Evolutionary conservation across 495 filamentous ascomycete genomes (phyloP).

Genomic region (Podospora anserina): DNA sequence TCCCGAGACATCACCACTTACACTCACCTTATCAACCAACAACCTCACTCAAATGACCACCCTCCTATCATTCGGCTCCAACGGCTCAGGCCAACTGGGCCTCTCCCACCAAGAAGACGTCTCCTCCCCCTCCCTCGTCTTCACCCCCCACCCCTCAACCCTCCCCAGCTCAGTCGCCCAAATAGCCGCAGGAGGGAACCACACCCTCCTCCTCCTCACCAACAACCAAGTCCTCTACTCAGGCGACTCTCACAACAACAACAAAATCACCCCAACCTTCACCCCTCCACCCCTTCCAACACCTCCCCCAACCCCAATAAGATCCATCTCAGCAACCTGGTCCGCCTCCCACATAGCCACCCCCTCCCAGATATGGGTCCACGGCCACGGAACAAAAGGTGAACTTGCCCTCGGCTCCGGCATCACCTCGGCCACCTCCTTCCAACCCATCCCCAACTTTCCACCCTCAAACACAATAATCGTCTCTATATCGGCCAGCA

Average conservation of each 20-base stretch:
- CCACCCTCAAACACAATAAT: conserved; percentile 54
- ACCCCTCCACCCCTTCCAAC: conserved; percentile 21
- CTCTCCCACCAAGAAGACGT: conserved; percentile 73
- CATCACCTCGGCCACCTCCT: conserved; percentile 28
- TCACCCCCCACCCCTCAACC: conserved; percentile 34
- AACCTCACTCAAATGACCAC: conserved; percentile 10
- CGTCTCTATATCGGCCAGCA: conserved; percentile 61
- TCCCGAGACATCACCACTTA: conserved; percentile 35
- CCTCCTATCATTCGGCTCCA: conserved; percentile 86
- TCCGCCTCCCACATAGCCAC: conserved; percentile 49
- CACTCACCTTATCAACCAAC: conserved; percentile 55
- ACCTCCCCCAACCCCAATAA: not conserved
- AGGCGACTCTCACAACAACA: conserved; percentile 57
- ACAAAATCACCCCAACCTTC: conserved; percentile 33
- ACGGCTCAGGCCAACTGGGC: conserved; percentile 82
- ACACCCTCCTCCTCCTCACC: conserved; percentile 67
- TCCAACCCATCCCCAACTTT: conserved; percentile 52
- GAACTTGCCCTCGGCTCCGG: conserved; percentile 62
- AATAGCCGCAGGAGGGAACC: conserved; percentile 78
- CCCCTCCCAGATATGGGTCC: conserved; percentile 59
- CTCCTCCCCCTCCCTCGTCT: conserved; percentile 60
- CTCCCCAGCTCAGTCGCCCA: conserved; percentile 21
- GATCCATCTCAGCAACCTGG: conserved; percentile 10
- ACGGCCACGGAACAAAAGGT: conserved; percentile 64
- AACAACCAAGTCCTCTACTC: conserved; percentile 57